These are phyloP conservation scores for Talaromyces sp. DNA, from an alignment of 2,329 filamentous ascomycete genomes.

Conservation along the genomic window DNA sequence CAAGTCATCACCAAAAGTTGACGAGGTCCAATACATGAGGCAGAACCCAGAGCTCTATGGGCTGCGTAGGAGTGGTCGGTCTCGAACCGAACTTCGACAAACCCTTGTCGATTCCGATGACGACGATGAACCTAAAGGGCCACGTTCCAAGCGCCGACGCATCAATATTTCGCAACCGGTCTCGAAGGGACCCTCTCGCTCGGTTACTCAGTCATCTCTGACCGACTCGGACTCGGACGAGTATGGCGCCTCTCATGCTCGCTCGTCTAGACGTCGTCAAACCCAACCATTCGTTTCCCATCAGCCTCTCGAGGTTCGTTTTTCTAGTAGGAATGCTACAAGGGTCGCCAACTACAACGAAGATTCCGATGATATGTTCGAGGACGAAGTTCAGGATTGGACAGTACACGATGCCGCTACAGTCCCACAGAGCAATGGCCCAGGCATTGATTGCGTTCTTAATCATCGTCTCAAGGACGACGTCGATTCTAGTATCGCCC, in stretches of 20 bases:
- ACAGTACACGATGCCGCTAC: constrained; percentile 66
- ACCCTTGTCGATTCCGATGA: constrained; percentile 52
- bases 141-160: constrained; percentile 45
- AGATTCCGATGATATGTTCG: constrained; percentile 56
- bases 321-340: constrained; percentile 79
- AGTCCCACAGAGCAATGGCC: constrained; percentile 68
- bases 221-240: constrained; percentile 63
- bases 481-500: constrained; percentile 38
- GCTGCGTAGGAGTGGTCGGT: constrained; percentile 75
- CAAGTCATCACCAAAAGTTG: constrained; percentile 53
- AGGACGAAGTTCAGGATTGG: constrained; percentile 52
- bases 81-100: constrained; percentile 53
- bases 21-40: constrained; percentile 77
- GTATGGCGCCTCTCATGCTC: constrained; percentile 71
- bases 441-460: constrained; percentile 85
- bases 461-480: constrained; percentile 76
- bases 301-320: constrained; percentile 73
- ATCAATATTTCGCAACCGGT: constrained; percentile 46
- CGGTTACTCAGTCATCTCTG: constrained; percentile 54
- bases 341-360: constrained; percentile 66
- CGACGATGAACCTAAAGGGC: constrained; percentile 63
- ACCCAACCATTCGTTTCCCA: constrained; percentile 59
- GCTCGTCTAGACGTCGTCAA: constrained; percentile 65
- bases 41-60: constrained; percentile 95
- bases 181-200: constrained; percentile 41